A percentile compares a stretch with the other conserved stretches of the same genome.
Evolutionary conservation across 768 basidiomycete genomes (phyloP).

Genomic region (Lentinula guzmanii): DNA sequence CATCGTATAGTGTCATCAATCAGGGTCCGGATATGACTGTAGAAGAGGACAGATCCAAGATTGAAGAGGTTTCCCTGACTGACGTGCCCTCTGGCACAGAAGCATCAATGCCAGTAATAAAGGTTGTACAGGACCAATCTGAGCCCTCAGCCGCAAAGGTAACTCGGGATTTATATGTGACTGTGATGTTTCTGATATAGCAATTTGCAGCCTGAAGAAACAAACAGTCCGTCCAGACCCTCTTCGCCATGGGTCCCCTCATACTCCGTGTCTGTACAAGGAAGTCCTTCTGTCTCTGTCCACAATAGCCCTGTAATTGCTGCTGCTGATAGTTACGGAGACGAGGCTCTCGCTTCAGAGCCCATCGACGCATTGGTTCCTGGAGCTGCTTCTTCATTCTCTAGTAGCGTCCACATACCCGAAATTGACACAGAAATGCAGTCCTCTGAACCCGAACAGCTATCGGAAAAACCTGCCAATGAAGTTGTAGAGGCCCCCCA

Average conservation of each 20-base stretch:
- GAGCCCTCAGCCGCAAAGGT: not conserved
- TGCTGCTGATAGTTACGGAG: not conserved
- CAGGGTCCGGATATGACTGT: conserved; percentile 29
- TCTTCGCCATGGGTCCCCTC: conserved; percentile 32
- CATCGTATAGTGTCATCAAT: conserved; percentile 45
- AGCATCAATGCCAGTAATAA: not conserved
- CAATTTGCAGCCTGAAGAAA: conserved; percentile 3
- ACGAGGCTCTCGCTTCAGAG: not conserved
- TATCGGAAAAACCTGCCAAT: not conserved
- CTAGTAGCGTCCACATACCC: not conserved
- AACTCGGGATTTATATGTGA: not conserved
- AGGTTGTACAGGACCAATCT: not conserved
- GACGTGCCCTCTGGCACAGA: not conserved
- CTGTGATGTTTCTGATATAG: not conserved
- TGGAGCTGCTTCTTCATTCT: not conserved
- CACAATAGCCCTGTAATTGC: not conserved
- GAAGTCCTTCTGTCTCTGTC: conserved; percentile 13
- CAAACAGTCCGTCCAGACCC: conserved; percentile 3
- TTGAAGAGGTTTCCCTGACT: not conserved
- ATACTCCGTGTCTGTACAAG: conserved; percentile 36
- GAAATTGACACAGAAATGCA: not conserved
- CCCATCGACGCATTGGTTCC: not conserved
- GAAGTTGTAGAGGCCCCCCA: not conserved
- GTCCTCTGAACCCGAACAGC: not conserved
- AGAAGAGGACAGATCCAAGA: conserved; percentile 14